Conservation (phyloP, 306 rosid species). For the Cucurbita moschata region DNA sequence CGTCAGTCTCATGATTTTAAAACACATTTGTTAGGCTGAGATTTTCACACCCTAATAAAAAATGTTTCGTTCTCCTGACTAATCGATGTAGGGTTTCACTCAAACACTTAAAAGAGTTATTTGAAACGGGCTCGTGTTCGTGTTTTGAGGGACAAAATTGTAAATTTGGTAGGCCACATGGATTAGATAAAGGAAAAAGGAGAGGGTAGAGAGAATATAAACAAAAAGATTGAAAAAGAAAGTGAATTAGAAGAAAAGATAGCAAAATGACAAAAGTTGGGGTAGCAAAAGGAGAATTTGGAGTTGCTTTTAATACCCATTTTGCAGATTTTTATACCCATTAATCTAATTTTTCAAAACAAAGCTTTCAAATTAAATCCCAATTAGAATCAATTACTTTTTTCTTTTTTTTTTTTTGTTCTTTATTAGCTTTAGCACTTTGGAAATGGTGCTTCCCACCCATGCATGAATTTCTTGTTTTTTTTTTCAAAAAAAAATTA, state of each 20-base stretch:
- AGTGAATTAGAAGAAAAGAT: neutral
- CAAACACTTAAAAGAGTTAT: no score
- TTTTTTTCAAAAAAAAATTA: neutral
- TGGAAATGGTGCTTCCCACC: constrained; percentile 2
- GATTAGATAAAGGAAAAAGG: neutral
- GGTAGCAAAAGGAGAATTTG: neutral
- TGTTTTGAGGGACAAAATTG: neutral
- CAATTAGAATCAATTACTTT: neutral
- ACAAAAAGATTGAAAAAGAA: neutral
- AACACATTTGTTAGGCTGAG: no score
- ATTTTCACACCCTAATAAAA: no score
- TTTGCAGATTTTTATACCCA: neutral
- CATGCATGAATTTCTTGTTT: neutral
- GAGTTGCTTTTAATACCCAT: neutral
- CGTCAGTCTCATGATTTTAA: no score
- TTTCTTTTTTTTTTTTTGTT: neutral
- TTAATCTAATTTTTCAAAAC: neutral
- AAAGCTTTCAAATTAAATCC: neutral
- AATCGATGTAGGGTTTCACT: no score
- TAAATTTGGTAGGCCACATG: neutral
- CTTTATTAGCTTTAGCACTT: neutral
- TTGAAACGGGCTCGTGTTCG: no score
- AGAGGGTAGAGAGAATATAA: neutral
- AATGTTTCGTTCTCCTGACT: no score
- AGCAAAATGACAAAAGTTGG: constrained; percentile 3